Conservation (phyloP, 192 early-diverging fungal species). For the Spizellomyces punctatus region DNA sequence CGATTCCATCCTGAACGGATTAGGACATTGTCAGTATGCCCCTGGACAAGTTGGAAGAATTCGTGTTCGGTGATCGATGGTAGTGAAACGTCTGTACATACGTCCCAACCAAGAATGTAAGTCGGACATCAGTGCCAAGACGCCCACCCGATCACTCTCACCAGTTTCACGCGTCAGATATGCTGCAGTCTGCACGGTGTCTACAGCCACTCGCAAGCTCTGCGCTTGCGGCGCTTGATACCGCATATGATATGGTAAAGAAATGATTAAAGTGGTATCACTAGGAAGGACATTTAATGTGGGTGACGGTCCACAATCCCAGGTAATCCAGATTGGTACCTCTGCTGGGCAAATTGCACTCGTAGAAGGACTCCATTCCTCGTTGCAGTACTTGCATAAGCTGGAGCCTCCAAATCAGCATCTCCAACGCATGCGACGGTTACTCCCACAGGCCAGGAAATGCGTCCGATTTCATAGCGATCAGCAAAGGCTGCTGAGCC, state of each 20-base stretch:
- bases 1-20: too few relatives aligned
- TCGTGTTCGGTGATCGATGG: neutral
- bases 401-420: slow-evolving; percentile 1
- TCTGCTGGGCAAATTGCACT: neutral
- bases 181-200: neutral
- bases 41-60: neutral
- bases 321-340: neutral
- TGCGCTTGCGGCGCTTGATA: neutral
- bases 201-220: neutral
- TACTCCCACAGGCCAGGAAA: neutral
- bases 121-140: too few relatives aligned
- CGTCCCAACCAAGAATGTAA: too few relatives aligned
- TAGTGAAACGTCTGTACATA: neutral
- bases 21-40: neutral
- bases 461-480: neutral
- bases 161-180: neutral
- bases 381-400: neutral
- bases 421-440: neutral
- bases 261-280: neutral
- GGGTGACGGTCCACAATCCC: neutral
- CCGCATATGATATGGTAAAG: slow-evolving; percentile 1
- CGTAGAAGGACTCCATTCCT: neutral
- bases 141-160: neutral
- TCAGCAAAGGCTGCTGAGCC: neutral
- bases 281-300: neutral